These are phyloP conservation scores for Heterobasidion occidentale DNA, from an alignment of 1,284 basidiomycete species.

Conservation along the genomic window DNA sequence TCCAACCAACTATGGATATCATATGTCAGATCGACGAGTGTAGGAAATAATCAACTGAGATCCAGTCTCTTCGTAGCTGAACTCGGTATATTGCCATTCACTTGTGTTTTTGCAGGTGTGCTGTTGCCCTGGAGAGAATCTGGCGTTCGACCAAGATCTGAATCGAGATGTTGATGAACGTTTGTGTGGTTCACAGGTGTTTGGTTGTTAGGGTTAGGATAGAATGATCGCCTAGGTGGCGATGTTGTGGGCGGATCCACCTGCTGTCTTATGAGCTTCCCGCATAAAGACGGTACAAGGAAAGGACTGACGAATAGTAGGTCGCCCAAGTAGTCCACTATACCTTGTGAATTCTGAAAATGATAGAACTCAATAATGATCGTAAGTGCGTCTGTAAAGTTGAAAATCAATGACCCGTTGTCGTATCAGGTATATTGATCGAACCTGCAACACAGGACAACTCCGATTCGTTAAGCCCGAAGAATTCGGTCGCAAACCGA, in stretches of 20 bases:
- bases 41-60: neutral
- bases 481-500: constrained; percentile 58
- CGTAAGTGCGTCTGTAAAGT: constrained; percentile 44
- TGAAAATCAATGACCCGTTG: neutral
- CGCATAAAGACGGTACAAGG: neutral
- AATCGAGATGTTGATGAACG: neutral
- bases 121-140: constrained; percentile 49
- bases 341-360: constrained; percentile 43
- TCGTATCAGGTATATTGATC: neutral
- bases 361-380: constrained; percentile 70
- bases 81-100: constrained; percentile 6
- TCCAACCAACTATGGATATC: no score
- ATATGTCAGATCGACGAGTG: neutral
- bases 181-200: neutral
- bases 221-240: constrained; percentile 21
- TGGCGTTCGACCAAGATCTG: constrained; percentile 37
- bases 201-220: constrained; percentile 8
- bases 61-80: neutral
- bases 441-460: constrained; percentile 51
- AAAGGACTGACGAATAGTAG: constrained; percentile 22
- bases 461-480: constrained; percentile 52
- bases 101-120: constrained; percentile 34
- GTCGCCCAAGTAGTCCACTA: constrained; percentile 41
- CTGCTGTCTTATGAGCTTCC: constrained; percentile 18
- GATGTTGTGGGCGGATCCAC: constrained; percentile 34